A percentile compares a stretch with the other conserved stretches of the same genome.
phyloP scores from a whole-genome alignment of 371 early-diverging fungal genomes.

The Actinomortierella wolfii region DNA sequence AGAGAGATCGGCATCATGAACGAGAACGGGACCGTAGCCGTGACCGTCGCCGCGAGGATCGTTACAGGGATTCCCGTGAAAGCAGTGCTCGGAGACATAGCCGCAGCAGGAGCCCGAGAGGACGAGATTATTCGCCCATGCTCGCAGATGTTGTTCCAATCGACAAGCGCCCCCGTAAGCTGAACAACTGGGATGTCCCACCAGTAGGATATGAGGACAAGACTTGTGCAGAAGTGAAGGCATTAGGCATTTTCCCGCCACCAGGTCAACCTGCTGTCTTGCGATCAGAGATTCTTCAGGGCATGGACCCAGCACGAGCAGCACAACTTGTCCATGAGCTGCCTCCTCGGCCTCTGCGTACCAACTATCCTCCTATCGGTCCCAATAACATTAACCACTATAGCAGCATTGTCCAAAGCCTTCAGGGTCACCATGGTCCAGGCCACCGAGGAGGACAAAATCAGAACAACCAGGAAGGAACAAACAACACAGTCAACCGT shows the following conservation, averaged over 20 bases:
- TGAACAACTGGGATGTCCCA: conserved; percentile 92
- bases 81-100: conserved; percentile 48
- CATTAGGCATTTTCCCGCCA: conserved; percentile 88
- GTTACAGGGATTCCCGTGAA: conserved; percentile 48
- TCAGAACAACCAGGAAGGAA: conserved; percentile 3
- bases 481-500: conserved; percentile 1
- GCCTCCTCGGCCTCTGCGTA: conserved; percentile 44
- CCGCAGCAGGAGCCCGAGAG: conserved; percentile 51
- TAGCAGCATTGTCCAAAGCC: no score
- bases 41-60: conserved; percentile 47
- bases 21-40: conserved; percentile 24
- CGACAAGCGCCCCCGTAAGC: conserved; percentile 77
- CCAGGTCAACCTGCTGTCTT: conserved; percentile 84
- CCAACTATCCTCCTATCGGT: conserved; percentile 33
- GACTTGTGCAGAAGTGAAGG: conserved; percentile 89
- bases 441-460: not conserved
- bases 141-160: conserved; percentile 65
- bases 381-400: no score
- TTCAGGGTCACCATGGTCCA: not conserved
- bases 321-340: conserved; percentile 46
- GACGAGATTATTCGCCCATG: conserved; percentile 55
- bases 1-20: conserved; percentile 24
- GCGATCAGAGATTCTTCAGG: conserved; percentile 56
- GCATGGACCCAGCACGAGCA: conserved; percentile 49
- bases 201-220: conserved; percentile 93